Percentiles rank a stretch among this genome's conserved stretches.
phyloP scores from a whole-genome alignment of 148 eudicot species.

The Pharnaceum exiguum region DNA sequence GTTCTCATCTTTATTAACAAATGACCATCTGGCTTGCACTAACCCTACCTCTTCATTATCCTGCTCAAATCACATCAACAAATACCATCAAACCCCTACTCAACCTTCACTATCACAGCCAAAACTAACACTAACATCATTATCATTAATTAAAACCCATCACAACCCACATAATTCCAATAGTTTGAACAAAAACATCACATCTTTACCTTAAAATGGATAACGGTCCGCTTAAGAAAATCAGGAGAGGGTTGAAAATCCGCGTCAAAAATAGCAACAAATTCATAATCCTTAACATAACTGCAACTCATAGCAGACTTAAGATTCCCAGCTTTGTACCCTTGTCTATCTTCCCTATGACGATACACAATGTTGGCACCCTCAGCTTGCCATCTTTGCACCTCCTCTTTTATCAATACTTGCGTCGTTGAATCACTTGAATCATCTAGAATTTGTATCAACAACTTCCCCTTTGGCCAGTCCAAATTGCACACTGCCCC shows the following conservation, averaged over 20 bases:
- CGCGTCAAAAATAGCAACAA: slow-evolving; percentile 94
- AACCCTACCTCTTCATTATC: slow-evolving; percentile 86
- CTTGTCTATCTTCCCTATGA: slow-evolving; percentile 76
- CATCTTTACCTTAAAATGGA: slow-evolving; percentile 77
- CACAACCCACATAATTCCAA: neutral
- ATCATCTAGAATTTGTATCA: slow-evolving; percentile 87
- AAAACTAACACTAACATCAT: neutral
- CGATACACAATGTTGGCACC: slow-evolving; percentile 86
- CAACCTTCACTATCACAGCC: neutral
- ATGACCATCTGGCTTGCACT: slow-evolving; percentile 98
- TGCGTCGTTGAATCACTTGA: slow-evolving; percentile 79
- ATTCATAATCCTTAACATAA: slow-evolving; percentile 92
- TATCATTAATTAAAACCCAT: neutral
- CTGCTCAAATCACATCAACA: slow-evolving; percentile 34
- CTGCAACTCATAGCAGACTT: slow-evolving; percentile 95
- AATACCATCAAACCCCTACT: neutral
- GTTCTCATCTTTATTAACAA: slow-evolving; percentile 94
- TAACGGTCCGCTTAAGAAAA: slow-evolving; percentile 67
- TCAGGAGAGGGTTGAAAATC: slow-evolving; percentile 88
- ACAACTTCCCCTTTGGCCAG: slow-evolving; percentile 81
- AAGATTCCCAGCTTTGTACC: slow-evolving; percentile 96
- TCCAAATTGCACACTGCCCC: slow-evolving; percentile 86
- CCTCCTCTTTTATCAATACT: slow-evolving; percentile 79
- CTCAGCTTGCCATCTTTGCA: slow-evolving; percentile 68
- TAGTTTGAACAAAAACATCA: neutral